Percentiles rank a stretch among this genome's conserved stretches.
phyloP scores from a whole-genome alignment of 2,329 filamentous ascomycete species.

The Calonectria ilicicola region DNA sequence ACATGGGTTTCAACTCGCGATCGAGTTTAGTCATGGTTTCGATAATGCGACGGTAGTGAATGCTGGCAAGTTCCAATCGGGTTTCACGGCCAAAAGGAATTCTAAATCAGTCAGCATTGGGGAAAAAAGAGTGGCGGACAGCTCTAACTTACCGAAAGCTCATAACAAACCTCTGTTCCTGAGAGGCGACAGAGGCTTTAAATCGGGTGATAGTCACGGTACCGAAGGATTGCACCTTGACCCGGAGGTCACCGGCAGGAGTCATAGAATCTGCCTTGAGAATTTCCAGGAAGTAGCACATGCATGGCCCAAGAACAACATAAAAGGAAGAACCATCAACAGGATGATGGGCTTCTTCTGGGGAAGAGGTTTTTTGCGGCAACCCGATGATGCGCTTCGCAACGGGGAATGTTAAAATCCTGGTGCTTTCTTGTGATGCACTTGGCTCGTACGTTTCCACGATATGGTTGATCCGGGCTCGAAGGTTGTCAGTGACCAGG shows the following conservation, averaged over 20 bases:
- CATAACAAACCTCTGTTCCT: constrained; percentile 68
- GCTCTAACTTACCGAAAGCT: constrained; percentile 60
- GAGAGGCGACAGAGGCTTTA: constrained; percentile 61
- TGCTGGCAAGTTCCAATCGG: constrained; percentile 64
- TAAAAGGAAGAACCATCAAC: constrained; percentile 66
- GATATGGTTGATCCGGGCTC: constrained; percentile 58
- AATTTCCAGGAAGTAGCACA: constrained; percentile 65
- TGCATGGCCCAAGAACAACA: constrained; percentile 64
- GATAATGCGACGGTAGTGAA: constrained; percentile 66
- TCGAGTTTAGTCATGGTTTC: constrained; percentile 66
- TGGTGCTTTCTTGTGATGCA: constrained; percentile 39
- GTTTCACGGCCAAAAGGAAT: constrained; percentile 57
- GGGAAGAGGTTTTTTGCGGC: constrained; percentile 54
- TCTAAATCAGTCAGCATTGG: constrained; percentile 42
- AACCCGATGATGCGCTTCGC: constrained; percentile 59
- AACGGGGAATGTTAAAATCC: constrained; percentile 63
- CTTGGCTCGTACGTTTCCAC: constrained; percentile 59
- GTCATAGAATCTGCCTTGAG: constrained; percentile 57
- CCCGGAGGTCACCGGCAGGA: constrained; percentile 59
- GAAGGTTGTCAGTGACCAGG: constrained; percentile 60
- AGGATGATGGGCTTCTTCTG: constrained; percentile 58
- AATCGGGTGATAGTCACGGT: constrained; percentile 65
- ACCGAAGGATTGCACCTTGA: constrained; percentile 63
- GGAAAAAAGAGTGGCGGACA: too few species aligned
- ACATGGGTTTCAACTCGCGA: constrained; percentile 67